Conservation (phyloP, 1,139 yeast species). For the Debaryomyces subglobosus region DNA sequence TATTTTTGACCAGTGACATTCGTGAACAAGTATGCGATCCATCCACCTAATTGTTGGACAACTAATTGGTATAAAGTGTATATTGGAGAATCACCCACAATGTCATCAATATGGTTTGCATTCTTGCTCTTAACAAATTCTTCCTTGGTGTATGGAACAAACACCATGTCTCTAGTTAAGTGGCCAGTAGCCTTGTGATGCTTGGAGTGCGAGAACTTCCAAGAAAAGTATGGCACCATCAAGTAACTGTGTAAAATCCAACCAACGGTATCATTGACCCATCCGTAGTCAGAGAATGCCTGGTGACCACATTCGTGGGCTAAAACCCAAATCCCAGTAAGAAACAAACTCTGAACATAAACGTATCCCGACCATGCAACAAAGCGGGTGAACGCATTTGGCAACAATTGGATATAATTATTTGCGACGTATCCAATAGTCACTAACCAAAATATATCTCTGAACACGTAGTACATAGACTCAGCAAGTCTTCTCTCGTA, state of each 20-base stretch:
- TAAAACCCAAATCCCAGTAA: constrained; percentile 63
- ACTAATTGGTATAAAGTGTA: constrained; percentile 46
- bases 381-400: constrained; percentile 47
- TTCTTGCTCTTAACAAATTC: constrained; percentile 36
- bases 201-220: constrained; percentile 63
- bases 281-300: constrained; percentile 59
- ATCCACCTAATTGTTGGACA: constrained; percentile 58
- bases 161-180: constrained; percentile 62
- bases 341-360: constrained; percentile 47
- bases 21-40: constrained; percentile 49
- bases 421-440: constrained; percentile 50
- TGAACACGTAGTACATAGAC: constrained; percentile 57
- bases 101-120: constrained; percentile 40
- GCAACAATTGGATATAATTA: constrained; percentile 53
- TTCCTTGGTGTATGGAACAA: constrained; percentile 57
- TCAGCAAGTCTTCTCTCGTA: constrained; percentile 54
- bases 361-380: constrained; percentile 59
- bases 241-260: constrained; percentile 63
- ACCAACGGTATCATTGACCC: constrained; percentile 59
- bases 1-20: constrained; percentile 59
- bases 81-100: constrained; percentile 59
- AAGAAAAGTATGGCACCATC: constrained; percentile 62
- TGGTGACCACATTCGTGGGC: constrained; percentile 72
- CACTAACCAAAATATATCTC: constrained; percentile 54
- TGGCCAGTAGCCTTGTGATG: constrained; percentile 70